Base-by-base conservation (phyloP, 352 stramenopile genomes). In the Hyaloperonospora brassicae region DNA sequence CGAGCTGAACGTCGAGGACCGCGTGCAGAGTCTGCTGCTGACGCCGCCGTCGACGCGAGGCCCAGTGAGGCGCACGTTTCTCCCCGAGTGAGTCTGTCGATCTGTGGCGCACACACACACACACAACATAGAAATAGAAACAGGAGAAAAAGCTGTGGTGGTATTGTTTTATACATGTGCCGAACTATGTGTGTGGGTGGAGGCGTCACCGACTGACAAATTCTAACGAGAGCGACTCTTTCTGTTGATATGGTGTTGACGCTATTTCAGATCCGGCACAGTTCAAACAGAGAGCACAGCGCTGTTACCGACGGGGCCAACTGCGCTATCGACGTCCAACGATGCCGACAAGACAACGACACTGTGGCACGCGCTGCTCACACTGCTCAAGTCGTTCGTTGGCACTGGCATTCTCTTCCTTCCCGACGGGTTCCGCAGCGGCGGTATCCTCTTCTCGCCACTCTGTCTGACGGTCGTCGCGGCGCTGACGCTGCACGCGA, bases 311-410 rank as follows among this genome's bases (percentile, higher is more conserved):
- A 31, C 34, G 9, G 46, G 58, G 14, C 0, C 13, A 23, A 1
- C 22, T 42, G 2, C 39, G 14, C 51, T 55, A 44, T 55, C 23
- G 25, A 68, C 54, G 40, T 64, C 53, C n/a, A 72, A 72, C 48
- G 66, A 73, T 52, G 52, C 66, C 56, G 62, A 79, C 41, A 91
- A 91, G 64, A 86, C 78, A 8, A 87, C 81, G 24, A 89, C 81
- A 34, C 59, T 91, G 47, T 87, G 76, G 76, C 79, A 91, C 53
- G 76, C 81, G 17, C 54, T 91, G 55, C 59, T 91, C 10, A 88
- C 81, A 43, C 57, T 91, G 53, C 63, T 91, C 51, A 91, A 91
- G 66, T 77, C 81, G 34, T 91, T 91, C 60, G 79, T 91, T 0
- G 81, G 81, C 12, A 91, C 79, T 2, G 81, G 81, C 12, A 83